Evolutionary conservation across 2,329 filamentous ascomycete genomes (phyloP).

Genomic region (Colletotrichum tabaci): DNA sequence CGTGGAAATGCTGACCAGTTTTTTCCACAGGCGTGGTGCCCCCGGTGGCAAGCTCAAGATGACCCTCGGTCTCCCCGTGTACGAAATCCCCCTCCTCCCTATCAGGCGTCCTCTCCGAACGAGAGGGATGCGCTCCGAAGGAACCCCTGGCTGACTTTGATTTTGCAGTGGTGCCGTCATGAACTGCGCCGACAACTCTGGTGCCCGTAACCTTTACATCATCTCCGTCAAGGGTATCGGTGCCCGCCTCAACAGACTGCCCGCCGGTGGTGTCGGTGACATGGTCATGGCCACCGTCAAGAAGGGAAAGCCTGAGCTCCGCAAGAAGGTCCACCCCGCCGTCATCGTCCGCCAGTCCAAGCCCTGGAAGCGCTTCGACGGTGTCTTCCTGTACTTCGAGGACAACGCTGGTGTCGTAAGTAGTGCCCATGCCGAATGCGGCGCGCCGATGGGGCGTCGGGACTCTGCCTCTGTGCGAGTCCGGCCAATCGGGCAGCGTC

Average conservation of each 20-base stretch:
- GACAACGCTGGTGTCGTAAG: slow-evolving; percentile 99
- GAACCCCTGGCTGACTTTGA: slow-evolving; percentile 22
- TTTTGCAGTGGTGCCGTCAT: slow-evolving; percentile 92
- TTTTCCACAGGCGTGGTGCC: slow-evolving; percentile 79
- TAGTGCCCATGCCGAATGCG: slow-evolving; percentile 51
- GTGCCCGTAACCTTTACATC: slow-evolving; percentile 99
- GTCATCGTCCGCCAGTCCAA: slow-evolving; percentile 99
- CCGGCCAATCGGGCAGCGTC: neutral
- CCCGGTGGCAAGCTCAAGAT: slow-evolving; percentile 99
- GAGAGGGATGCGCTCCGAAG: slow-evolving; percentile 14
- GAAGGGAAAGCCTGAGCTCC: slow-evolving; percentile 99
- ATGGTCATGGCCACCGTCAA: slow-evolving; percentile 99
- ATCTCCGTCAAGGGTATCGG: slow-evolving; percentile 99
- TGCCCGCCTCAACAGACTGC: slow-evolving; percentile 96
- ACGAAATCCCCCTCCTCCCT: slow-evolving; percentile 65
- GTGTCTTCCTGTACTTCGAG: slow-evolving; percentile 99
- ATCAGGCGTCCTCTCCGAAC: neutral
- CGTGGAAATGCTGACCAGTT: slow-evolving; percentile 52
- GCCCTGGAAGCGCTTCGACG: slow-evolving; percentile 98
- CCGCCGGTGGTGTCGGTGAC: slow-evolving; percentile 97
- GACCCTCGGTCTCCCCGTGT: slow-evolving; percentile 99
- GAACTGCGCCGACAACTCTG: slow-evolving; percentile 99
- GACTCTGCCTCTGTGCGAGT: neutral
- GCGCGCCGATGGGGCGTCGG: neutral
- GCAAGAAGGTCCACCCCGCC: slow-evolving; percentile 99